Conservation (phyloP, 805 yeast genomes). For the Candida nanaspora region DNA sequence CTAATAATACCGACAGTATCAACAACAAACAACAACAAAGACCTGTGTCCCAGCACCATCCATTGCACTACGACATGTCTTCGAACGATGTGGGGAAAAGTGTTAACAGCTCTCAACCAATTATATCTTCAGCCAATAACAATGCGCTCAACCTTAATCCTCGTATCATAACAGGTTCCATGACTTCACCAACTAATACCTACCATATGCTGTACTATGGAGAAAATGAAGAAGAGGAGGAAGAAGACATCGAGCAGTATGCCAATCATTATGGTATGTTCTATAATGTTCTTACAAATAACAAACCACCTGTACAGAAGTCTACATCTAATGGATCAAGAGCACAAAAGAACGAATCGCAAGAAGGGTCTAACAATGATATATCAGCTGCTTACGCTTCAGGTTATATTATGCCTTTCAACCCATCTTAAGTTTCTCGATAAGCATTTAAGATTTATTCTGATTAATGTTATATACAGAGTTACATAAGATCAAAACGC, state of each 20-base stretch:
- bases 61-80: slow-evolving; percentile 30
- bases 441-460: neutral
- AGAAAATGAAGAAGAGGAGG: slow-evolving; percentile 23
- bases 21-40: slow-evolving; percentile 5
- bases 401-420: slow-evolving; percentile 19
- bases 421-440: slow-evolving; percentile 20
- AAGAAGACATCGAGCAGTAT: slow-evolving; percentile 22
- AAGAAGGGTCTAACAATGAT: neutral
- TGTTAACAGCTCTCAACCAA: too few relatives aligned
- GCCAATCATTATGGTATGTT: slow-evolving; percentile 28
- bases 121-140: too few relatives aligned
- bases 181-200: slow-evolving; percentile 1
- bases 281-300: slow-evolving; percentile 22
- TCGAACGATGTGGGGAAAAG: too few relatives aligned
- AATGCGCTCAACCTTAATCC: slow-evolving; percentile 15
- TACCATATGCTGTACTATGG: slow-evolving; percentile 1
- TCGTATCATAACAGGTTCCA: slow-evolving; percentile 3
- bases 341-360: too few relatives aligned
- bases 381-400: slow-evolving; percentile 8
- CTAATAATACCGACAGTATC: neutral
- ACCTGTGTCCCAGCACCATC: slow-evolving; percentile 52
- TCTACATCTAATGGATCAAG: neutral
- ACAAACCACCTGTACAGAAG: slow-evolving; percentile 1
- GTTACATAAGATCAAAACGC: neutral
- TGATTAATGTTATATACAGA: neutral